These are phyloP conservation scores for Diaporthe amygdali DNA, from an alignment of 2,329 filamentous ascomycete genomes.

Conservation along the genomic window DNA sequence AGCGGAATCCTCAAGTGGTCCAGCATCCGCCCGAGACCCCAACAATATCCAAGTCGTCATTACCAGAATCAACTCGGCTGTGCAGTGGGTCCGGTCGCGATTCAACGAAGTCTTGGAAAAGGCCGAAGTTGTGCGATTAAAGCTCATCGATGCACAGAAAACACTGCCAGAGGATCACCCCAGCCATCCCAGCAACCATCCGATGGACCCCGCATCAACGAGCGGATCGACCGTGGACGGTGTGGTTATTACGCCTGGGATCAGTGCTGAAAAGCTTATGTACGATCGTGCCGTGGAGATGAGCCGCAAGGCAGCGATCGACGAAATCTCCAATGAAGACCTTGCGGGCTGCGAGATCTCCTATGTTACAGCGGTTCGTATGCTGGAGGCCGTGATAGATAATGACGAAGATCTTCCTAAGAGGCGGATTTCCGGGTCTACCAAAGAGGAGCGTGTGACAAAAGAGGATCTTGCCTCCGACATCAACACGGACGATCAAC, in stretches of 20 bases:
- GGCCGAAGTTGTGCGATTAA: slow-evolving; percentile 89
- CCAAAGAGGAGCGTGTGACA: slow-evolving; percentile 49
- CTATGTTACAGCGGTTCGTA: slow-evolving; percentile 90
- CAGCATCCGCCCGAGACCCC: slow-evolving; percentile 46
- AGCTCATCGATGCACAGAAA: slow-evolving; percentile 84
- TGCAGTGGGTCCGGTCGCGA: slow-evolving; percentile 91
- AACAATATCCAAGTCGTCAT: slow-evolving; percentile 56
- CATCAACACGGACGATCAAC: slow-evolving; percentile 72
- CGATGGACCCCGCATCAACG: slow-evolving; percentile 59
- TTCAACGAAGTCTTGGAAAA: slow-evolving; percentile 99
- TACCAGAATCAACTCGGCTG: slow-evolving; percentile 85
- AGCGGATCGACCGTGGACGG: slow-evolving; percentile 74
- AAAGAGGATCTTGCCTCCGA: slow-evolving; percentile 50
- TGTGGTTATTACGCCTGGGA: slow-evolving; percentile 83
- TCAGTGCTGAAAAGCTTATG: slow-evolving; percentile 97
- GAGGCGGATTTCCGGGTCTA: slow-evolving; percentile 42
- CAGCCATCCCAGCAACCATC: slow-evolving; percentile 81
- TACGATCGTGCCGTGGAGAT: slow-evolving; percentile 97
- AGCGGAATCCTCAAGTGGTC: slow-evolving; percentile 49
- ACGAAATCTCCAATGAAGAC: slow-evolving; percentile 93
- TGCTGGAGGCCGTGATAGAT: slow-evolving; percentile 94
- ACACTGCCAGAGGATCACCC: slow-evolving; percentile 84
- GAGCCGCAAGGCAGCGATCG: slow-evolving; percentile 92
- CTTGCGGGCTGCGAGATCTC: slow-evolving; percentile 87
- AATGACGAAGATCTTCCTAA: slow-evolving; percentile 68